Evolutionary conservation across 1,284 basidiomycete genomes (phyloP), one percentile per base, ranked within the genome.

Genomic region (Melanopsichium pennsylvanicum): DNA sequence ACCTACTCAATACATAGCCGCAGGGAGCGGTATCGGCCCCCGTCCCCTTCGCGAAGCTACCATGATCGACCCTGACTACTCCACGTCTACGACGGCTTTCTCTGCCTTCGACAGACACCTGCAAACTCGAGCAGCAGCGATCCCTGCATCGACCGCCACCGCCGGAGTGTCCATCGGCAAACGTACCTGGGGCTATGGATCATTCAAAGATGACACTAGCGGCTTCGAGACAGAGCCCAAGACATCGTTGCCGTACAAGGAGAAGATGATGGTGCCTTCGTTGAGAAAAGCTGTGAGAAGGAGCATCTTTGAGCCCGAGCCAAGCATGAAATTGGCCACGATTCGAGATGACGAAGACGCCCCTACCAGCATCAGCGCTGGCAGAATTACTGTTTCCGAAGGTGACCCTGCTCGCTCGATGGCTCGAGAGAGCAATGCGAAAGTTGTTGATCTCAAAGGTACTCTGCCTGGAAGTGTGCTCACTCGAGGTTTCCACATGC

Each of bases 201-300:
- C 67, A 18, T 64, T 70, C 46, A 52, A 61, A 25, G 70, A 73
- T 37, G 42, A 44, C 23, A 63, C 41, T 13, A 60, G 61, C 29
- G 72, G 70, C 1, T 67, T 79, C 15, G 77, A 81, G 31, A 67
- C 73, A 4, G 75, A 81, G 59, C 78, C 79, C 16, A 81, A 81
- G 57, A 81, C 79, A 11, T 74, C 71, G 13, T 40, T 81, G 35
- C 79, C 79, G 12, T 78, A 75, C 56, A 76, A 76, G 36, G 79
- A 81, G 33, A 71, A 68, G 38, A 64, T 76, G 63, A 57, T 81
- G 56, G 77, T 79, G 16, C 79, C 79, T 1, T 76, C 78, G 22
- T 63, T 79, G 26, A 52, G 69, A 4, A 72, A 76, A 33, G 78
- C 78, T 9, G 40, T 70, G 15, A 60, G 68, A 16, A 32, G 40